Evolutionary conservation across 257 asterid species (phyloP).

Genomic region (Cruciata laevipes): DNA sequence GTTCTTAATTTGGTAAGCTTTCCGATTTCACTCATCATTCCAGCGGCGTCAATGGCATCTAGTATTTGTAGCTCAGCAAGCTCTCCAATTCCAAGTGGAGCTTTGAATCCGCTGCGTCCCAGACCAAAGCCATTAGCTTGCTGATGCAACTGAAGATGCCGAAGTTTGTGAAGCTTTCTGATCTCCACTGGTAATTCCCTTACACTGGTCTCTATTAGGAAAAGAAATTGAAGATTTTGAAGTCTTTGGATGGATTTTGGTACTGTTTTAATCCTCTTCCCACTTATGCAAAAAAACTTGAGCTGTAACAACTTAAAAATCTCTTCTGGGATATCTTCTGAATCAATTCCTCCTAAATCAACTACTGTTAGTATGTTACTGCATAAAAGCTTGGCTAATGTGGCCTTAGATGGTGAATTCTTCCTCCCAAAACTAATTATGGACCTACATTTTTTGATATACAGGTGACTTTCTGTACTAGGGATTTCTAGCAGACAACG

Average conservation of each 20-base stretch:
- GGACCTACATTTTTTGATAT: slow-evolving; percentile 8
- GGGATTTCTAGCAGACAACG: background rate
- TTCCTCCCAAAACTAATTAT: background rate
- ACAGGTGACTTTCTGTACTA: background rate
- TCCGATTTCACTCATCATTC: slow-evolving; percentile 17
- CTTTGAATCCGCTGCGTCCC: background rate
- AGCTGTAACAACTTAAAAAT: slow-evolving; percentile 24
- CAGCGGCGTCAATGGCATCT: background rate
- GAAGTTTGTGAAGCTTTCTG: slow-evolving; percentile 18
- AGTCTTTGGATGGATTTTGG: slow-evolving; percentile 18
- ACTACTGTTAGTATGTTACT: slow-evolving; percentile 18
- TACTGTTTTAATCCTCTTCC: slow-evolving; percentile 9
- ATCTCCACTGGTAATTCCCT: slow-evolving; percentile 17
- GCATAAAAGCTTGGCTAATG: background rate
- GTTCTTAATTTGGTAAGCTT: slow-evolving; percentile 18
- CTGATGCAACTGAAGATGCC: background rate
- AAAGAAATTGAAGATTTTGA: slow-evolving; percentile 8
- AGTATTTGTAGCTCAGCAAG: slow-evolving; percentile 8
- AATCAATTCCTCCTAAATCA: slow-evolving; percentile 8
- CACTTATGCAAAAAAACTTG: slow-evolving; percentile 9
- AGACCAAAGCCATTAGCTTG: background rate
- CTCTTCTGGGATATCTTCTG: slow-evolving; percentile 15
- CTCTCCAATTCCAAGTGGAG: slow-evolving; percentile 11
- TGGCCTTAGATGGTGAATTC: background rate
- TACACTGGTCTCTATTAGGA: background rate